Base-by-base conservation (phyloP, 495 filamentous ascomycete genomes). In the Diplogelasinospora grovesii region DNA sequence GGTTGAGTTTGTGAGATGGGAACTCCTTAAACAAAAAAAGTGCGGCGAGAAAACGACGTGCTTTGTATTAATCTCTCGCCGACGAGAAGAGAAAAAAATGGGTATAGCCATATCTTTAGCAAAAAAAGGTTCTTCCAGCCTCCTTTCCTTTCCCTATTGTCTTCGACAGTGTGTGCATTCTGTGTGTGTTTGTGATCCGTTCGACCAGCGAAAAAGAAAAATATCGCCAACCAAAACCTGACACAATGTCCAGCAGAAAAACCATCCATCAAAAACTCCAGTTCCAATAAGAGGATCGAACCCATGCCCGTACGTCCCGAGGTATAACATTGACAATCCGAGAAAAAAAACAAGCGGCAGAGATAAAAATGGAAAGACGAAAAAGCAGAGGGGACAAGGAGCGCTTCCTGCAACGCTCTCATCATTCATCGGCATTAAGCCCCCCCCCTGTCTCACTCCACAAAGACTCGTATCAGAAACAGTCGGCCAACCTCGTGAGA, bases 401-500 rank as follows among this genome's bases (percentile, higher is more conserved):
- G 24, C 19, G 26, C 45, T 47, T 47, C 36, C 40, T 37, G 48
- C 36, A 34, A 33, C 22, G 21, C 47, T 45, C 46, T 26, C 51
- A 61, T 56, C 54, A 39, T 57, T 53, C 54, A 53, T 54, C 49
- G 56, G 54, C 51, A 59, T 57, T 59, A 55, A 45, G 53, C 30
- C 29, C 55, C 39, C 51, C 52, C 53, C 59, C 61, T 46, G 52
- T 46, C 54, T 59, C 56, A 52, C 59, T 47, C 42, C 58, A 44
- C 49, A 50, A 46, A 53, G 52, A 54, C 39, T 40, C 50, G 55
- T 52, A 59, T 59, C 54, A 53, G 46, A 63, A 65, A 64, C 59
- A 61, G 60, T 66, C 58, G 60, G 60, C 65, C 66, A 71, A 69
- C 61, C 65, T 68, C 62, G 53, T 48, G 50, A 69, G 66, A 68